Evolutionary conservation across 306 rosid genomes (phyloP).

Genomic region (Vachellia collinsii): DNA sequence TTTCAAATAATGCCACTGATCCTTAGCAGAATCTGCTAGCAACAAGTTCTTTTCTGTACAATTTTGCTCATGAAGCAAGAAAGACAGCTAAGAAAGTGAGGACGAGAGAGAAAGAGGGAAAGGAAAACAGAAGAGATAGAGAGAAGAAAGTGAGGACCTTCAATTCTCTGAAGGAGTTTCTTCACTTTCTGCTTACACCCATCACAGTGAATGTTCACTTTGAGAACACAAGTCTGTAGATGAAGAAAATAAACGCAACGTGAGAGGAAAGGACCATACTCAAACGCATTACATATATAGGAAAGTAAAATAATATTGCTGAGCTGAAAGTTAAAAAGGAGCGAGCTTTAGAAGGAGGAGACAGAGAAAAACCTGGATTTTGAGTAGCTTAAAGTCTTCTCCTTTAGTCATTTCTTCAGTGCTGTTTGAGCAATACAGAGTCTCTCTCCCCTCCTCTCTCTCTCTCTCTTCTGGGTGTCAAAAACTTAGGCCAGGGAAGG

Average conservation of each 20-base stretch:
- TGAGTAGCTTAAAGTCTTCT: slow-evolving; percentile 94
- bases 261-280: slow-evolving; percentile 41
- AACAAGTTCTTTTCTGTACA: background rate
- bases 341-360: slow-evolving; percentile 34
- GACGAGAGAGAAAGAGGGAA: slow-evolving; percentile 10
- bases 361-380: slow-evolving; percentile 71
- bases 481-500: slow-evolving; percentile 31
- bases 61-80: slow-evolving; percentile 2
- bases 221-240: slow-evolving; percentile 85
- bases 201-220: slow-evolving; percentile 97
- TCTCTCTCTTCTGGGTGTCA: slow-evolving; percentile 10
- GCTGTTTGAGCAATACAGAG: slow-evolving; percentile 52
- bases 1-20: slow-evolving; percentile 5
- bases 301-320: background rate
- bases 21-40: slow-evolving; percentile 7
- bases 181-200: slow-evolving; percentile 98
- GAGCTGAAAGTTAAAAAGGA: background rate
- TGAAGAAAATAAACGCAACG: slow-evolving; percentile 36
- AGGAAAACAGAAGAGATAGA: slow-evolving; percentile 1
- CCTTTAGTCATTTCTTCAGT: slow-evolving; percentile 88
- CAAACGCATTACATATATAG: slow-evolving; percentile 29
- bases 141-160: slow-evolving; percentile 60
- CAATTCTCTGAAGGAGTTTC: slow-evolving; percentile 95
- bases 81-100: background rate
- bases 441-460: slow-evolving; percentile 29